Evolutionary conservation across 306 rosid genomes (phyloP).

Genomic region (Fagus crenata): DNA sequence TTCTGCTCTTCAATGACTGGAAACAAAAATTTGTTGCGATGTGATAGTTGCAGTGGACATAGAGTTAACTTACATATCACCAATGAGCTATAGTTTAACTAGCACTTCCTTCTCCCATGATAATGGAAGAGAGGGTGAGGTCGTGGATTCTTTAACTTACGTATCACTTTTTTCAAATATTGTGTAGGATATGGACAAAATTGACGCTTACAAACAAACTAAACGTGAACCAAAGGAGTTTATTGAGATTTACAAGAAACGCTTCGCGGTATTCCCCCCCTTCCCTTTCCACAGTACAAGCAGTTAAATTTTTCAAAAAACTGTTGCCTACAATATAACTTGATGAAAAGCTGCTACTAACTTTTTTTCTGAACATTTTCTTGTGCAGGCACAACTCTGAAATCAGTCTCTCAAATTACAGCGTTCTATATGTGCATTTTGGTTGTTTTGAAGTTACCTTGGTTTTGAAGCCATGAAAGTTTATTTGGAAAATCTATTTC

Average conservation of each 20-base stretch:
- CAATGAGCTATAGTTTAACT: too few species aligned
- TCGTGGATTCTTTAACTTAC: not conserved
- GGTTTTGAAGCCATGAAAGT: not conserved
- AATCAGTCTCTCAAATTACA: not conserved
- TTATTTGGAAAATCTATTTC: not conserved
- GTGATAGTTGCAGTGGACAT: too few species aligned
- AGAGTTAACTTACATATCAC: too few species aligned
- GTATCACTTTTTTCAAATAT: slow-evolving; percentile 6
- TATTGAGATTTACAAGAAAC: slow-evolving; percentile 60
- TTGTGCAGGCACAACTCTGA: slow-evolving; percentile 1
- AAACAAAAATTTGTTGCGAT: too few species aligned
- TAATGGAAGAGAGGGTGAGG: not conserved
- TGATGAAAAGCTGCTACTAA: not conserved
- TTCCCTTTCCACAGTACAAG: not conserved
- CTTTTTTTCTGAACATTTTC: not conserved
- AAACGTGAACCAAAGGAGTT: slow-evolving; percentile 53
- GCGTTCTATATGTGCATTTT: not conserved
- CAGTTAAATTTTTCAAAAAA: not conserved
- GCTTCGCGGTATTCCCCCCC: slow-evolving; percentile 40
- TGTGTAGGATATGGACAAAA: slow-evolving; percentile 55
- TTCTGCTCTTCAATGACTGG: too few species aligned
- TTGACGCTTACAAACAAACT: slow-evolving; percentile 61
- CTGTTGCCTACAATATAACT: not conserved
- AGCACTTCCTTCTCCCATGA: slow-evolving; percentile 15
- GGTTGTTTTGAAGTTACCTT: not conserved